These are phyloP conservation scores for Pichia sp. DNA, from an alignment of 1,139 yeast genomes.

Conservation along the genomic window DNA sequence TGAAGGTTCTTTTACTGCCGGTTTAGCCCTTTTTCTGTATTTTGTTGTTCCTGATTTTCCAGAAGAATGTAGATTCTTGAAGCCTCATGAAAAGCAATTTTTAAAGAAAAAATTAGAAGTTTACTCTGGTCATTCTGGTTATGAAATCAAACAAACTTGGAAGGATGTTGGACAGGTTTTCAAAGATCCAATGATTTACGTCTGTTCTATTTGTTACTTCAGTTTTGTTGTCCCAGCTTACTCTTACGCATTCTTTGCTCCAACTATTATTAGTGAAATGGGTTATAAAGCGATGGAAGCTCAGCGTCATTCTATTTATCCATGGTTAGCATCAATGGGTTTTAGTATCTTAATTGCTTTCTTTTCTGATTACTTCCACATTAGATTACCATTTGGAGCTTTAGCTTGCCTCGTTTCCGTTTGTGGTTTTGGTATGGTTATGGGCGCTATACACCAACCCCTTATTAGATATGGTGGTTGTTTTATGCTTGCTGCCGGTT, in stretches of 20 bases:
- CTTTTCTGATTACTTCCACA: slow-evolving; percentile 42
- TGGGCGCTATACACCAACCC: slow-evolving; percentile 30
- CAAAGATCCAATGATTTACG: slow-evolving; percentile 48
- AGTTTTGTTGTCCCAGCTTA: slow-evolving; percentile 62
- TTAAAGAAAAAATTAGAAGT: slow-evolving; percentile 50
- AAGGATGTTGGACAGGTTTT: slow-evolving; percentile 39
- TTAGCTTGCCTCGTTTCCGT: slow-evolving; percentile 40
- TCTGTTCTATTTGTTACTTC: slow-evolving; percentile 56
- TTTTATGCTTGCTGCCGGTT: slow-evolving; percentile 59
- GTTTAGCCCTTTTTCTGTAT: slow-evolving; percentile 54
- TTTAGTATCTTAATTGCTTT: slow-evolving; percentile 43
- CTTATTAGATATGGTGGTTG: slow-evolving; percentile 62
- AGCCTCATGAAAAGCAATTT: slow-evolving; percentile 41
- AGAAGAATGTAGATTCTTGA: slow-evolving; percentile 50
- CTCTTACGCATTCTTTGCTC: slow-evolving; percentile 67
- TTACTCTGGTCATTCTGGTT: slow-evolving; percentile 50
- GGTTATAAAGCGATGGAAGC: slow-evolving; percentile 58
- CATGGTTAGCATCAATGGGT: slow-evolving; percentile 64
- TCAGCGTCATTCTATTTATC: slow-evolving; percentile 64
- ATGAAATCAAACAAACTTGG: slow-evolving; percentile 41
- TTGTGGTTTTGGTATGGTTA: slow-evolving; percentile 50
- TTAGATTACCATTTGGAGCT: slow-evolving; percentile 46
- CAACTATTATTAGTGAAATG: slow-evolving; percentile 51
- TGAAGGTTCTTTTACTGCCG: slow-evolving; percentile 66
- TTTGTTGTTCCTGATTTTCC: slow-evolving; percentile 72